A percentile compares a stretch with the other conserved stretches of the same genome.
Conservation (phyloP, 140 eudicot genomes). For the Bidens hawaiensis region DNA sequence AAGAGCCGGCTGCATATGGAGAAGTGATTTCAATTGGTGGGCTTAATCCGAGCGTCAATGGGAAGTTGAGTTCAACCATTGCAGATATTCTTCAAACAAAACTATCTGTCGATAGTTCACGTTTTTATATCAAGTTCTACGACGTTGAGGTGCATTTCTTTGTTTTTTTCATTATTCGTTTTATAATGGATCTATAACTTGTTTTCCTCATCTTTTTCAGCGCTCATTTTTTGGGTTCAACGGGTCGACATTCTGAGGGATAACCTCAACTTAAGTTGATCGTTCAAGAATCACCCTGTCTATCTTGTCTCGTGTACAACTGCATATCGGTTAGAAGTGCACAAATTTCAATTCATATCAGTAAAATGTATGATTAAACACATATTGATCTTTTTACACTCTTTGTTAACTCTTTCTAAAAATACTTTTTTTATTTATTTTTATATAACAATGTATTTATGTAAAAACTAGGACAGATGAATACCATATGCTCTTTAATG, state of each 20-base stretch:
- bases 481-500: too few species aligned
- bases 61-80: slow-evolving; percentile 77
- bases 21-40: slow-evolving; percentile 92
- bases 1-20: slow-evolving; percentile 96
- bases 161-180: neutral
- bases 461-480: too few species aligned
- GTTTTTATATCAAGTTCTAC: slow-evolving; percentile 85
- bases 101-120: slow-evolving; percentile 64
- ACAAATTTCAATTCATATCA: too few species aligned
- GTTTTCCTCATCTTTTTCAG: slow-evolving; percentile 23
- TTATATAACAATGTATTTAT: too few species aligned
- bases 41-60: slow-evolving; percentile 73
- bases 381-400: too few species aligned
- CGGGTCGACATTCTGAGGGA: slow-evolving; percentile 58
- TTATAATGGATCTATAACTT: neutral
- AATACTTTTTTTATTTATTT: too few species aligned
- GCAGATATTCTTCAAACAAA: slow-evolving; percentile 90
- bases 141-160: slow-evolving; percentile 59
- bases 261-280: neutral
- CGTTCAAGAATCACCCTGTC: too few species aligned
- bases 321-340: too few species aligned
- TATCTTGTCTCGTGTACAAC: too few species aligned
- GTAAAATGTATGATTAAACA: too few species aligned
- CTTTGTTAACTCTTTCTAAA: too few species aligned
- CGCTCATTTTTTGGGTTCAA: slow-evolving; percentile 65